Evolutionary conservation across 345 rosid species (phyloP).

Genomic region (Eucalyptus polyanthemos): DNA sequence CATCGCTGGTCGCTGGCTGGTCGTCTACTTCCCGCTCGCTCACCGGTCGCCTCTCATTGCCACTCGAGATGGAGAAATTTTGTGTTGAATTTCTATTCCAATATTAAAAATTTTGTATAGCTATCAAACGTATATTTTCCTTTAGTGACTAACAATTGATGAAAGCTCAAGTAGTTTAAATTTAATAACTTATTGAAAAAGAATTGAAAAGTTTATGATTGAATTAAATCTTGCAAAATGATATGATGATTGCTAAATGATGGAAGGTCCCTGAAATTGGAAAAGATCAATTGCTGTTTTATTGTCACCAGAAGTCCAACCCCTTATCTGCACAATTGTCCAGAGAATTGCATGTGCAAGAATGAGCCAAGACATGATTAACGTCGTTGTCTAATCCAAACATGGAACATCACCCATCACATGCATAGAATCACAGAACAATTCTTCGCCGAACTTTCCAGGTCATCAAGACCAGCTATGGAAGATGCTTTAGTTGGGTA

Average conservation of each 20-base stretch:
- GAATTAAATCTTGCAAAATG: neutral
- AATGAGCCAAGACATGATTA: neutral
- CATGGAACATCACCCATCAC: neutral
- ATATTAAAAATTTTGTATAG: too few species aligned
- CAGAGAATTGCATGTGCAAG: neutral
- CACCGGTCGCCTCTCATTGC: fast-evolving
- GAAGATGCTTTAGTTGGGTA: neutral
- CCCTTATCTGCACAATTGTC: neutral
- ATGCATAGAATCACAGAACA: neutral
- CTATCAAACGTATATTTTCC: too few species aligned
- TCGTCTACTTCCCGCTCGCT: fast-evolving
- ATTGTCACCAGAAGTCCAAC: neutral
- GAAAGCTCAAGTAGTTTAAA: neutral
- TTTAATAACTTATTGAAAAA: neutral
- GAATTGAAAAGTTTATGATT: neutral
- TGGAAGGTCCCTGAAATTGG: neutral
- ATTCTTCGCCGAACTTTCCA: neutral
- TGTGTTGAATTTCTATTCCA: too few species aligned
- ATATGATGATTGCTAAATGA: neutral
- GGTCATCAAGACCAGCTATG: neutral
- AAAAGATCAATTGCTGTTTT: neutral
- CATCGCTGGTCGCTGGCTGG: too few species aligned
- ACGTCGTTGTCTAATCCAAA: neutral
- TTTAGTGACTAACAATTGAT: neutral
- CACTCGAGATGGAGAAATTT: too few species aligned